A percentile compares a stretch with the other conserved stretches of the same genome.
Conservation (phyloP, 1,284 basidiomycete genomes). For the Sparassis latifolia region DNA sequence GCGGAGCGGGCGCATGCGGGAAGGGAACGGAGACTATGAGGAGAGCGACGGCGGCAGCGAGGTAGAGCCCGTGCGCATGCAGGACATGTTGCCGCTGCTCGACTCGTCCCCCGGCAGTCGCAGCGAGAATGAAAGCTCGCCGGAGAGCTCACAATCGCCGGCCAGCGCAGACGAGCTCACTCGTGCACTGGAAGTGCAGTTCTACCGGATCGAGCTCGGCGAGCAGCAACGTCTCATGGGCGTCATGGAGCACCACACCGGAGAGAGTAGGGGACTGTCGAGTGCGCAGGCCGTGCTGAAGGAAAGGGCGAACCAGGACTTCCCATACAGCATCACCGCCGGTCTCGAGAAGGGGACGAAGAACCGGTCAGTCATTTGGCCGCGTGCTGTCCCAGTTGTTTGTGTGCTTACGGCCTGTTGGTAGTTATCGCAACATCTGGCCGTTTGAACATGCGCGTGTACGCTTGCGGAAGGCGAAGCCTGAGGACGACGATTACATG, state of each 20-base stretch:
- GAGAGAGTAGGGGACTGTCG: conserved; percentile 29
- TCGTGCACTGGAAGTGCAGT: conserved; percentile 81
- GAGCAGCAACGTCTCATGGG: conserved; percentile 88
- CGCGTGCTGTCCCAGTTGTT: background rate
- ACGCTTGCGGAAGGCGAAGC: conserved; percentile 43
- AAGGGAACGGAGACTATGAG: conserved; percentile 2
- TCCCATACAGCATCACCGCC: conserved; percentile 93
- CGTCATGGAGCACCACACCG: conserved; percentile 88
- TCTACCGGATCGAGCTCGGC: conserved; percentile 85
- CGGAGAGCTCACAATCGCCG: conserved; percentile 15
- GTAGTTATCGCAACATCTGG: conserved; percentile 90
- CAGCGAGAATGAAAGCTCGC: background rate
- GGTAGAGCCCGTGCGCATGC: conserved; percentile 6
- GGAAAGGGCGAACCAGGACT: conserved; percentile 21
- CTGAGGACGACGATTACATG: conserved; percentile 81
- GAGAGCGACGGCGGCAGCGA: conserved; percentile 14
- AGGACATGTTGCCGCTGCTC: conserved; percentile 3
- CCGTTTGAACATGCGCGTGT: conserved; percentile 93
- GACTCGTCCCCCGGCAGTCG: background rate
- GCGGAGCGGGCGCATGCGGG: conserved; percentile 29
- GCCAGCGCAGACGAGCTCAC: conserved; percentile 36
- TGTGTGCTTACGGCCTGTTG: background rate
- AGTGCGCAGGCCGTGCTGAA: conserved; percentile 5
- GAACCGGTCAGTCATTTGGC: conserved; percentile 60
- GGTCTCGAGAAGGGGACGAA: conserved; percentile 93